Evolutionary conservation across 176 grass and related monocot genomes (phyloP).

Genomic region (Leersia perrieri): DNA sequence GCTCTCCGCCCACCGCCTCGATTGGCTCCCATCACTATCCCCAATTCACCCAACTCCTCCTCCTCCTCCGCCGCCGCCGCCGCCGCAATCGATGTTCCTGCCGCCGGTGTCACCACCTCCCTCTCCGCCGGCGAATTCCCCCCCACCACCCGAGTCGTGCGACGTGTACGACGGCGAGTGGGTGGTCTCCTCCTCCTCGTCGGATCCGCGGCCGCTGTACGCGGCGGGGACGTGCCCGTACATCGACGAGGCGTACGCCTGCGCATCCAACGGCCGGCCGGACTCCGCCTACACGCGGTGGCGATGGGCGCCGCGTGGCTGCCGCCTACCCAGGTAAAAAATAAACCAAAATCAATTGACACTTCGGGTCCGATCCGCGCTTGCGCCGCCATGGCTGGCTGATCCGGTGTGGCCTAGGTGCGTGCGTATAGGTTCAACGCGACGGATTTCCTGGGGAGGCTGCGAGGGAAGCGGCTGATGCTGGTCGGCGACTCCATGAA

Average conservation of each 20-base stretch:
- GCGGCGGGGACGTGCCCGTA: slow-evolving; percentile 70
- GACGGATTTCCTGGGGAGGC: slow-evolving; percentile 72
- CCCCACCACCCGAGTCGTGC: slow-evolving; percentile 15
- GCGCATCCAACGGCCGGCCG: slow-evolving; percentile 63
- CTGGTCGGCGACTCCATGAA: slow-evolving; percentile 98
- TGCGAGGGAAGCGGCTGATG: slow-evolving; percentile 78
- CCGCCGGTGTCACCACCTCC: not conserved
- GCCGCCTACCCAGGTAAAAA: slow-evolving; percentile 68
- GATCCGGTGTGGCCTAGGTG: slow-evolving; percentile 39
- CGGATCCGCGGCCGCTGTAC: slow-evolving; percentile 65
- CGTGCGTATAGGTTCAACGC: slow-evolving; percentile 94
- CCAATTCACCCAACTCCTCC: not conserved
- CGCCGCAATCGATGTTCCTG: not conserved
- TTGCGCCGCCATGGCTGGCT: no score
- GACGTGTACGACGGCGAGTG: slow-evolving; percentile 81
- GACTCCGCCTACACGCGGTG: slow-evolving; percentile 72
- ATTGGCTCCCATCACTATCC: slow-evolving; percentile 28
- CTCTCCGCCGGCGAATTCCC: not conserved
- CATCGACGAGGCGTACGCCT: slow-evolving; percentile 88
- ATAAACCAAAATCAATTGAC: no score
- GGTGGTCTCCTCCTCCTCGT: no score
- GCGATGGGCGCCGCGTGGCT: slow-evolving; percentile 75
- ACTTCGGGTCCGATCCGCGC: no score
- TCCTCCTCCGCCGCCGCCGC: not conserved
- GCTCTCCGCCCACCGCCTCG: slow-evolving; percentile 21